phyloP scores from a whole-genome alignment of 768 basidiomycete genomes.

The Russula brevipes region DNA sequence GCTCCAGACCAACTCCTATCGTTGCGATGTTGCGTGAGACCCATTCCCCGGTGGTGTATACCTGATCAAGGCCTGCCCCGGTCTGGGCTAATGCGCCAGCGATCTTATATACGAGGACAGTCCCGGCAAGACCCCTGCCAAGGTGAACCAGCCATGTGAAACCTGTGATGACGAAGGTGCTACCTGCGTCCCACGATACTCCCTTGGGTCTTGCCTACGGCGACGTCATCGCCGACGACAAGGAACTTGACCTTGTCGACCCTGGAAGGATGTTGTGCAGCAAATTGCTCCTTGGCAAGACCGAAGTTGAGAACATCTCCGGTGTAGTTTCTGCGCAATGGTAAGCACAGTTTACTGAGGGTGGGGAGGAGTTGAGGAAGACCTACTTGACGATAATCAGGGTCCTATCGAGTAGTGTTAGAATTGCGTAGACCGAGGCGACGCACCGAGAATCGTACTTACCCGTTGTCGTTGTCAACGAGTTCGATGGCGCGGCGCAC shows the following conservation, averaged over 20 bases:
- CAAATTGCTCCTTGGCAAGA: conserved; percentile 79
- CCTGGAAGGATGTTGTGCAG: conserved; percentile 61
- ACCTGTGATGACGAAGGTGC: neutral
- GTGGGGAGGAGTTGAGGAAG: neutral
- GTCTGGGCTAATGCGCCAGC: conserved; percentile 73
- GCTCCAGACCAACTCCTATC: conserved; percentile 82
- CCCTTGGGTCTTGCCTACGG: conserved; percentile 76
- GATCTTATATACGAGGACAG: conserved; percentile 84
- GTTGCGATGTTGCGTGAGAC: conserved; percentile 66
- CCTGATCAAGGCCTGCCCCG: conserved; percentile 63
- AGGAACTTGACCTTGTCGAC: conserved; percentile 67
- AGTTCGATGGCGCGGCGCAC: conserved; percentile 77
- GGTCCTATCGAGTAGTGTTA: conserved; percentile 42
- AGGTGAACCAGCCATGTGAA: neutral
- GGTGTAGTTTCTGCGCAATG: conserved; percentile 68
- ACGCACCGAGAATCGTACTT: conserved; percentile 21
- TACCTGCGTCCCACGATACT: conserved; percentile 80
- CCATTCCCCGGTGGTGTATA: conserved; percentile 61
- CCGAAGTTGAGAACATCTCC: conserved; percentile 92
- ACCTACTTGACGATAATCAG: conserved; percentile 77
- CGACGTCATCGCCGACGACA: conserved; percentile 86
- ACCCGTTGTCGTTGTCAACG: conserved; percentile 69
- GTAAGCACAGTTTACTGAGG: neutral
- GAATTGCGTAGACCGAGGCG: neutral
- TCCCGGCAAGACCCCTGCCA: conserved; percentile 74